phyloP scores from a whole-genome alignment of 1,284 basidiomycete genomes.

The Blastosporella zonata region DNA sequence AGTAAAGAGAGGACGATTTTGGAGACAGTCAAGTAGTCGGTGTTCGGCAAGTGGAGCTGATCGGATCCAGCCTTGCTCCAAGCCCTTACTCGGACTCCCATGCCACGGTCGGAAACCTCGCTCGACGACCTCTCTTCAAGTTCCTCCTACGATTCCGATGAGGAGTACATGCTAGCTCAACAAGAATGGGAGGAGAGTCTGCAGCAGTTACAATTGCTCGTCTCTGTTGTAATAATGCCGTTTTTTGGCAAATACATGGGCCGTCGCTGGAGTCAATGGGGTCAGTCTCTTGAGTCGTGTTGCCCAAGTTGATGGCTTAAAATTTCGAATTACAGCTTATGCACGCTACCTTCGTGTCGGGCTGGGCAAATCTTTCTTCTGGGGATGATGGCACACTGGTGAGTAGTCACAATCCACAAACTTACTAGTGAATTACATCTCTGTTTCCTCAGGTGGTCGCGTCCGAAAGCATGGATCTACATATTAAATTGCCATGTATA shows the following conservation, averaged over 20 bases:
- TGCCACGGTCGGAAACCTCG: conserved; percentile 39
- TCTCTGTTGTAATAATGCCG: conserved; percentile 80
- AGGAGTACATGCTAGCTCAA: conserved; percentile 73
- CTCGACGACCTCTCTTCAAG: conserved; percentile 46
- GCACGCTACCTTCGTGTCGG: conserved; percentile 70
- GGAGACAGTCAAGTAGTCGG: neutral
- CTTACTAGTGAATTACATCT: neutral
- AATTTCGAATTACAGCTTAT: conserved; percentile 48
- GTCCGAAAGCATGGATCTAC: neutral
- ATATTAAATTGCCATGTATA: conserved; percentile 14
- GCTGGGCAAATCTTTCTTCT: conserved; percentile 63
- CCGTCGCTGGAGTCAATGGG: conserved; percentile 81
- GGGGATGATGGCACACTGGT: conserved; percentile 31
- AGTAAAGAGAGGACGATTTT: conserved; percentile 61
- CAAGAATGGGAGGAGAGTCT: conserved; percentile 92
- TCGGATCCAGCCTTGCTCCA: neutral
- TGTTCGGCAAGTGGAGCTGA: conserved; percentile 19
- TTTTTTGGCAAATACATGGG: conserved; percentile 89
- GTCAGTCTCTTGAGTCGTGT: conserved; percentile 46
- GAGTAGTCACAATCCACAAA: neutral
- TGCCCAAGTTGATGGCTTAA: neutral
- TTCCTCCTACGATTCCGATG: conserved; percentile 58
- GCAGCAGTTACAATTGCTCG: conserved; percentile 76
- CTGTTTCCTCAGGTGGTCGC: neutral
- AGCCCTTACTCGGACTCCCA: conserved; percentile 15